Evolutionary conservation across 495 filamentous ascomycete species (phyloP).

Genomic region (Saxispiralis lemnorum): DNA sequence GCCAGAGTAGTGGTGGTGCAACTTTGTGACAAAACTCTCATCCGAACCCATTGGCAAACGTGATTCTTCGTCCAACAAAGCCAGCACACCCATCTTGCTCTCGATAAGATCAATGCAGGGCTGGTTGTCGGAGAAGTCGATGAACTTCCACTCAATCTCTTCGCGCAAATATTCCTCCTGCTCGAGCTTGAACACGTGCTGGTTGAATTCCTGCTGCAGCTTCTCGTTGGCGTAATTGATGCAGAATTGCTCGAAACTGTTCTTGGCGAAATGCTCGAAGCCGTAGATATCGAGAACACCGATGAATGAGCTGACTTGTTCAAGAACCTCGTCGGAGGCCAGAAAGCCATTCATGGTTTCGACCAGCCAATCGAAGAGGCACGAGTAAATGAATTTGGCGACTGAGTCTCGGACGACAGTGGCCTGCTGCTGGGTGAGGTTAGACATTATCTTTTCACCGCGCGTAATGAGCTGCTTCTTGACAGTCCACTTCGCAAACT

Average conservation of each 20-base stretch:
- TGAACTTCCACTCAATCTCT: slow-evolving; percentile 98
- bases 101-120: slow-evolving; percentile 99
- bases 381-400: slow-evolving; percentile 96
- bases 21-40: slow-evolving; percentile 91
- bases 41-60: slow-evolving; percentile 92
- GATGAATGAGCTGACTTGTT: slow-evolving; percentile 78
- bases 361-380: slow-evolving; percentile 95
- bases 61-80: slow-evolving; percentile 90
- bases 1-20: slow-evolving; percentile 80
- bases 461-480: slow-evolving; percentile 97
- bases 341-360: slow-evolving; percentile 84
- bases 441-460: slow-evolving; percentile 94
- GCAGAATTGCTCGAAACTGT: slow-evolving; percentile 99
- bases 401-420: slow-evolving; percentile 92
- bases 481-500: slow-evolving; percentile 97
- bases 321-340: slow-evolving; percentile 73
- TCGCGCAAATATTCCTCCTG: slow-evolving; percentile 96
- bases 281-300: slow-evolving; percentile 99
- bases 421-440: slow-evolving; percentile 84
- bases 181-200: slow-evolving; percentile 99
- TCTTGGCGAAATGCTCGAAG: slow-evolving; percentile 98
- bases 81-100: slow-evolving; percentile 82
- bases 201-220: slow-evolving; percentile 97
- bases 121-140: slow-evolving; percentile 98
- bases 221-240: slow-evolving; percentile 99